Conservation (phyloP, 192 early-diverging fungal species). For the Linderina pennispora region DNA sequence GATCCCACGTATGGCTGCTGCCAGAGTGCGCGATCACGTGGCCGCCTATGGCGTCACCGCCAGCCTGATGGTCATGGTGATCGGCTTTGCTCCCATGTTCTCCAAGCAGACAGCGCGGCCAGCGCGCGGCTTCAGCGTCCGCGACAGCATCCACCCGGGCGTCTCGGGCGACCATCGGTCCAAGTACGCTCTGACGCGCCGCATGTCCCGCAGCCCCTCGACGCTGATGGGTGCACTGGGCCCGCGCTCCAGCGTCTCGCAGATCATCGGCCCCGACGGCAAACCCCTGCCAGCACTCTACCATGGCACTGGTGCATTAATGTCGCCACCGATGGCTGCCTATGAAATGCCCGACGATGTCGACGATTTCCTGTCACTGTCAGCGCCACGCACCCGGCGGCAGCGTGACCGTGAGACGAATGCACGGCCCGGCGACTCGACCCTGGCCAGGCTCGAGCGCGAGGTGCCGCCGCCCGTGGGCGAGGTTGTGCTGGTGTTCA, state of each 20-base stretch:
- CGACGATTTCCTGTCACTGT: conserved; percentile 33
- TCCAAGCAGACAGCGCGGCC: conserved; percentile 44
- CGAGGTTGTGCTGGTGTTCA: conserved; percentile 83
- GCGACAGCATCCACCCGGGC: conserved; percentile 45
- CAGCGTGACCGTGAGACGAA: conserved; percentile 41
- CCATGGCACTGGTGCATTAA: conserved; percentile 10
- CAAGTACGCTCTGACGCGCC: conserved; percentile 36
- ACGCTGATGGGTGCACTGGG: conserved; percentile 17
- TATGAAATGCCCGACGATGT: conserved; percentile 38
- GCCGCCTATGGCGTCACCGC: conserved; percentile 72
- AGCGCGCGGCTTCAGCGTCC: conserved; percentile 46
- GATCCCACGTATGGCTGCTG: conserved; percentile 70
- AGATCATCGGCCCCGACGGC: conserved; percentile 14
- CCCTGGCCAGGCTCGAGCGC: conserved; percentile 55
- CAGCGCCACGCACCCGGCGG: conserved; percentile 30
- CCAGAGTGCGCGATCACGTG: conserved; percentile 82
- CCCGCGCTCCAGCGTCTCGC: conserved; percentile 10
- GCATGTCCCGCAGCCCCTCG: conserved; percentile 41
- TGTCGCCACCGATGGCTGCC: conserved; percentile 11
- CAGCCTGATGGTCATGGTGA: conserved; percentile 83
- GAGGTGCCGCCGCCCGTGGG: conserved; percentile 82
- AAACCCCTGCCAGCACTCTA: conserved; percentile 7
- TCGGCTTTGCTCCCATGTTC: conserved; percentile 79
- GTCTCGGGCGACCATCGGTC: conserved; percentile 39
- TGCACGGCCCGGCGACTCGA: conserved; percentile 46